Evolutionary conservation across 2,329 filamentous ascomycete genomes (phyloP), one percentile per base, ranked within the genome.

Genomic region (Grosmannia clavigera): DNA sequence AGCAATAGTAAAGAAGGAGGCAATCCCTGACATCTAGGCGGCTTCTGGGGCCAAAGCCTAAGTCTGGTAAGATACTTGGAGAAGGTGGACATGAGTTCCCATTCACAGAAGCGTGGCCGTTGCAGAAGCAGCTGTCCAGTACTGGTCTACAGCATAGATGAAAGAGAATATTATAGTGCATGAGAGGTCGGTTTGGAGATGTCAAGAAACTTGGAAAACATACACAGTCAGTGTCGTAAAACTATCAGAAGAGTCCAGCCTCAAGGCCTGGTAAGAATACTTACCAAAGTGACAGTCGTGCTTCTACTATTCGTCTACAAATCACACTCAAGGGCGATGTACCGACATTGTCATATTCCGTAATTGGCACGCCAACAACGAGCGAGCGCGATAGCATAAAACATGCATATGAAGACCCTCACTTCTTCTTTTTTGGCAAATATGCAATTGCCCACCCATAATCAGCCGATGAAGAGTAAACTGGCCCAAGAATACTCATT

Each of bases 1-100:
- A 2, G 51, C 33, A 6, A 29, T 53, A 29, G 9, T 27, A 3
- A 33, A 10, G n/a, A 29, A 31, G 14, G 14, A 25, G 51, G 51
- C 16, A 1, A 31, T 53, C 7, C 51, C 29, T 10, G 51, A 53
- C n/a, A 29, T 27, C 10, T 29, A n/a, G 29, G 12, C 51, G 11
- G 27, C n/a, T n/a, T n/a, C 29, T 53, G 27, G 29, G 51, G 7
- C 14, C 5, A 53, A 31, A 29, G 25, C 27, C 5, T 53, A 27
- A 29, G 35, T 6, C 14, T 53, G 14, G 25, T 33, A 31, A 62
- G 22, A 22, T 22, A 22, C 22, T 69, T 64, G 64, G 72, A 68
- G 65, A 80, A 10, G 62, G 56, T 14, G 62, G 62, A 10, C 62
- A 63, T 31, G 62, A 63, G 43, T 27, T 62, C n/a, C 55, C 51